Evolutionary conservation across 139 green algal species (phyloP).

Genomic region (Chlamydomonas schloesseri): DNA sequence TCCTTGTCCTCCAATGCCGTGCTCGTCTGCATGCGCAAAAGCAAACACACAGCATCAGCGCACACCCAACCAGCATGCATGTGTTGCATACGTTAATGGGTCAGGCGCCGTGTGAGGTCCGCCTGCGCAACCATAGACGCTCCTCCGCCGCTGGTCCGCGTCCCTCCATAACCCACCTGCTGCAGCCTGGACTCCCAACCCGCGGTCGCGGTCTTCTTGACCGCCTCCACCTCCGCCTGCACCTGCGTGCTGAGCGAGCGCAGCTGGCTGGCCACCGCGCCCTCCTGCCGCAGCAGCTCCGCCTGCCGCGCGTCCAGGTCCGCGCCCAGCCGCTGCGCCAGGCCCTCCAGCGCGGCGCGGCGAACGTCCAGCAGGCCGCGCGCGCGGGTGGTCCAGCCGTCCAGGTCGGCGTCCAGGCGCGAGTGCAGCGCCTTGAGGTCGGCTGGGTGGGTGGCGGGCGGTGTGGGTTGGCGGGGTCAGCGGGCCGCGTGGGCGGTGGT

Average conservation of each 20-base stretch:
- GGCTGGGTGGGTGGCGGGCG: conserved; percentile 6
- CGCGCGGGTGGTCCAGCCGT: conserved; percentile 3
- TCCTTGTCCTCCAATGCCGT: conserved; percentile 20
- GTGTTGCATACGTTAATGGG: too few relatives aligned
- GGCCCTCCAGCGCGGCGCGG: conserved; percentile 5
- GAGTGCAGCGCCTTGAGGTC: conserved; percentile 8
- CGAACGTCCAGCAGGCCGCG: conserved; percentile 31
- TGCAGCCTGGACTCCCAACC: background rate
- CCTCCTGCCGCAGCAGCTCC: background rate
- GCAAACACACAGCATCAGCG: background rate
- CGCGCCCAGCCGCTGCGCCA: background rate
- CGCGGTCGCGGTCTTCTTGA: background rate
- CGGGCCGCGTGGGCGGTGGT: too few relatives aligned
- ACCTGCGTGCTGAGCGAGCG: background rate
- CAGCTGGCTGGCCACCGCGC: background rate
- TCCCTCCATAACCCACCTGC: too few relatives aligned
- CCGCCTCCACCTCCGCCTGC: conserved; percentile 14
- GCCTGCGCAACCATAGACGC: too few relatives aligned
- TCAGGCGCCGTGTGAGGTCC: too few relatives aligned
- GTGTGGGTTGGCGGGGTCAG: too few relatives aligned
- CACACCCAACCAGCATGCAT: too few relatives aligned
- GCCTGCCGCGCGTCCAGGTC: conserved; percentile 27
- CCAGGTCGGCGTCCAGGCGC: conserved; percentile 12
- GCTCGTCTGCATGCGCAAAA: background rate
- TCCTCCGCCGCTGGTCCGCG: too few relatives aligned